These are phyloP conservation scores for Furcasterigmium furcatum DNA, from an alignment of 2,329 filamentous ascomycete species.

Conservation along the genomic window DNA sequence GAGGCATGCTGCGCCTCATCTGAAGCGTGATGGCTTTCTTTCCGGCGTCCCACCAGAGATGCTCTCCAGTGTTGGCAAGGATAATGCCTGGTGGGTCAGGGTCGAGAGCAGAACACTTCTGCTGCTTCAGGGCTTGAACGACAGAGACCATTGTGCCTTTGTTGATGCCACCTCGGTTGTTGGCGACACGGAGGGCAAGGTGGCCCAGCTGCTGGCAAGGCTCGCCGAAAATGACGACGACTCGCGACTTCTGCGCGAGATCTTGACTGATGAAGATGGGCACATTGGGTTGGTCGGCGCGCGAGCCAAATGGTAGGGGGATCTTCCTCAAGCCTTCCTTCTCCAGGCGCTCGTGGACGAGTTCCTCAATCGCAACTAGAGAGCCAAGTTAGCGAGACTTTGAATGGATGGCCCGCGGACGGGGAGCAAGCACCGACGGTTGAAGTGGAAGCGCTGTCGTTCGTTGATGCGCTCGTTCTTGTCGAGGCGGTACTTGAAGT, in stretches of 20 bases:
- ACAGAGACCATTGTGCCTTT: slow-evolving; percentile 69
- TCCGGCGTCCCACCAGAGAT: neutral
- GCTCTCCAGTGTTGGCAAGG: slow-evolving; percentile 69
- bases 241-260: slow-evolving; percentile 52
- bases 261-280: slow-evolving; percentile 60
- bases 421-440: slow-evolving; percentile 46
- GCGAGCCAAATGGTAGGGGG: slow-evolving; percentile 56
- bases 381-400: slow-evolving; percentile 5
- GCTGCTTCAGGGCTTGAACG: slow-evolving; percentile 40
- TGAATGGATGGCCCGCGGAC: neutral
- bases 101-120: slow-evolving; percentile 28
- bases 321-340: slow-evolving; percentile 55
- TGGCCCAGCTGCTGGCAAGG: slow-evolving; percentile 69
- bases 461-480: slow-evolving; percentile 76
- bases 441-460: slow-evolving; percentile 69
- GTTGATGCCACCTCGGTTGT: slow-evolving; percentile 62
- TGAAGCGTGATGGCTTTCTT: neutral
- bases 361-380: slow-evolving; percentile 58
- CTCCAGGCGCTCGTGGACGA: slow-evolving; percentile 61
- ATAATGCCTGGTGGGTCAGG: slow-evolving; percentile 56
- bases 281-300: slow-evolving; percentile 45
- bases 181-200: slow-evolving; percentile 66
- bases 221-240: slow-evolving; percentile 76
- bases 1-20: slow-evolving; percentile 41
- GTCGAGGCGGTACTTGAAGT: slow-evolving; percentile 72